Conservation (phyloP, 345 rosid species). For the Punica granatum region DNA sequence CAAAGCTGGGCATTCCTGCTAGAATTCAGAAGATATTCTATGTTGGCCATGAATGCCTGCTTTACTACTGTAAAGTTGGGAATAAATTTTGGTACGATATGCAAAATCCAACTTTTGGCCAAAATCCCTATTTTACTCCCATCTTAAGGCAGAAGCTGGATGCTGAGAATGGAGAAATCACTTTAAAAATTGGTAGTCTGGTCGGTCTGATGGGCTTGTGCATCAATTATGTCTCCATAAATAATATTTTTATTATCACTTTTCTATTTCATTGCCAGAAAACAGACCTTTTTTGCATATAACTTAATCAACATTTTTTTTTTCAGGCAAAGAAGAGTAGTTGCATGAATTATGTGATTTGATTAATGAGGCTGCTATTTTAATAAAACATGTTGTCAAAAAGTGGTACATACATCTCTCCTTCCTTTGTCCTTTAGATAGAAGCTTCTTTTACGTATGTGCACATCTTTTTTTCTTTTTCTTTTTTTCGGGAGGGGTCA, state of each 20-base stretch:
- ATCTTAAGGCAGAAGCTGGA: not conserved
- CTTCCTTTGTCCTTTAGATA: not conserved
- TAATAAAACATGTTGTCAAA: constrained; percentile 2
- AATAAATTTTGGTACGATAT: not conserved
- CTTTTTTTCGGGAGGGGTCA: not conserved
- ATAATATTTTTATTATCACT: not conserved
- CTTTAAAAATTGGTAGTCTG: not conserved
- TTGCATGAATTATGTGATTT: not conserved
- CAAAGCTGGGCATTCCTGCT: not conserved
- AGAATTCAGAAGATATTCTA: not conserved
- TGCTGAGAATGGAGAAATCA: not conserved
- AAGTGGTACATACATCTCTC: not conserved
- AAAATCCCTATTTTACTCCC: not conserved
- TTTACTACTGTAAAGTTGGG: constrained; percentile 1
- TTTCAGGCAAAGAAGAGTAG: not conserved
- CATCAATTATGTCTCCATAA: not conserved
- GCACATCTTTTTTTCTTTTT: not conserved
- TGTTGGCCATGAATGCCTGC: not conserved
- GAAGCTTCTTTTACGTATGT: not conserved
- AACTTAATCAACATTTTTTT: not conserved
- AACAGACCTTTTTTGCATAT: not conserved
- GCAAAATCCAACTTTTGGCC: constrained; percentile 5
- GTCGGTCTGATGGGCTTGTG: not conserved
- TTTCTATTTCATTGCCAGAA: not conserved
- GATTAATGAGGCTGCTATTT: constrained; percentile 2